These are phyloP conservation scores for Rosa multiflora DNA, from an alignment of 306 rosid species.

Conservation along the genomic window DNA sequence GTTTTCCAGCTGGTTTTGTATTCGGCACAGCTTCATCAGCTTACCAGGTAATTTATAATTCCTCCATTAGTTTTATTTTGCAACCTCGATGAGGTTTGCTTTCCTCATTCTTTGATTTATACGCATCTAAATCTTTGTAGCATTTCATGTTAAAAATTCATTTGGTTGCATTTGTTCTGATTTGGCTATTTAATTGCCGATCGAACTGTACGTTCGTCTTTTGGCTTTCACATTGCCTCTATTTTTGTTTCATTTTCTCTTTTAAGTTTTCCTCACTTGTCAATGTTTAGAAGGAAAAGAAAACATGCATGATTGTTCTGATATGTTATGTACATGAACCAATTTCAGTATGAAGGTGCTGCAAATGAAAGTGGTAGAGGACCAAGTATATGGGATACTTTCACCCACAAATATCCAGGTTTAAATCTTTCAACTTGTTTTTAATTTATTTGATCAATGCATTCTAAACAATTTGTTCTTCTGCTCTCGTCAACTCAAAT, in stretches of 20 bases:
- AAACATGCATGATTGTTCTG: background rate
- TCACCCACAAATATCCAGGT: constrained; percentile 22
- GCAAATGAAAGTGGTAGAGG: constrained; percentile 3
- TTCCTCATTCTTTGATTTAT: background rate
- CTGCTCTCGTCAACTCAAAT: background rate
- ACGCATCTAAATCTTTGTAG: background rate
- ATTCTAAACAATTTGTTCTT: background rate
- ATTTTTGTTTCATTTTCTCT: background rate
- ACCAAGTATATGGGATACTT: constrained; percentile 8
- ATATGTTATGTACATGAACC: background rate
- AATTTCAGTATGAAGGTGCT: constrained; percentile 13
- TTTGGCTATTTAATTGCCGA: background rate
- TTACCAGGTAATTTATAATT: constrained; percentile 30
- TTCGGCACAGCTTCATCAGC: constrained; percentile 50
- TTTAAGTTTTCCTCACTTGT: background rate
- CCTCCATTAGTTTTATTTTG: background rate
- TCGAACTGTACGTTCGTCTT: too few species aligned
- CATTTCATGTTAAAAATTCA: background rate
- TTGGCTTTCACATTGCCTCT: background rate
- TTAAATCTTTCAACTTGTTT: background rate
- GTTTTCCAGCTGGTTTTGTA: constrained; percentile 39
- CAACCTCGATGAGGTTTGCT: background rate
- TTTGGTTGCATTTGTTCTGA: background rate
- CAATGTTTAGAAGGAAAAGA: background rate
- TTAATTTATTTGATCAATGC: background rate